These are phyloP conservation scores for Pelargonium exstipulatum DNA, from an alignment of 441 rosid species.

Conservation along the genomic window DNA sequence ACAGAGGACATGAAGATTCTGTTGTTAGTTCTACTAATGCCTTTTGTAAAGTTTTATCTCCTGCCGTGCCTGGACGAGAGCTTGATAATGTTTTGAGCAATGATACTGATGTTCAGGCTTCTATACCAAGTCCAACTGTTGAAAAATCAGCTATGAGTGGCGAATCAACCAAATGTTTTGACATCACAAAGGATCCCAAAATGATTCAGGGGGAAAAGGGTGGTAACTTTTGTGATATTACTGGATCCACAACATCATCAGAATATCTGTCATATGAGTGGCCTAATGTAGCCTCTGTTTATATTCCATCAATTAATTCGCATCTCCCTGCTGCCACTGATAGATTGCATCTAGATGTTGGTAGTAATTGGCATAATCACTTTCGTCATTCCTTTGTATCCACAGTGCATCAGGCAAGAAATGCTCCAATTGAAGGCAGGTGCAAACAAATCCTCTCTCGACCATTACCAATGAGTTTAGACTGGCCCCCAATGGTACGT, in stretches of 20 bases:
- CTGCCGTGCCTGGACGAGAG: constrained; percentile 25
- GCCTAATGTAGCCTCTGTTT: constrained; percentile 70
- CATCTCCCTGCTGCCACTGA: constrained; percentile 86
- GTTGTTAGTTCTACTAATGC: constrained; percentile 30
- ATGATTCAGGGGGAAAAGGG: constrained; percentile 33
- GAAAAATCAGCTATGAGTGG: constrained; percentile 27
- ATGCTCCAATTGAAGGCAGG: constrained; percentile 57
- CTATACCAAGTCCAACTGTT: constrained; percentile 30
- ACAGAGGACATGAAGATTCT: constrained; percentile 30
- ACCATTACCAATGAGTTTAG: constrained; percentile 80
- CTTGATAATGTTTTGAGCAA: constrained; percentile 25
- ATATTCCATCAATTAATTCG: constrained; percentile 67
- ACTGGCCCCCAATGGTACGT: constrained; percentile 96
- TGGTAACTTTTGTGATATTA: constrained; percentile 32
- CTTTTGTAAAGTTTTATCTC: constrained; percentile 20
- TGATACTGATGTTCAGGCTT: constrained; percentile 26
- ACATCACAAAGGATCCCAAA: constrained; percentile 35
- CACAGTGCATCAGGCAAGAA: constrained; percentile 68
- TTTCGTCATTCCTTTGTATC: constrained; percentile 72
- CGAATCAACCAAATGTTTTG: constrained; percentile 30
- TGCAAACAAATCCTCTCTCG: constrained; percentile 61
- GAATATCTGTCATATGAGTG: constrained; percentile 75
- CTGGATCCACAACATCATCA: constrained; percentile 37
- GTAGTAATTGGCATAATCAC: constrained; percentile 75
- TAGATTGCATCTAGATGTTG: constrained; percentile 93